phyloP scores from a whole-genome alignment of 495 filamentous ascomycete genomes.

The Letharia columbiana region DNA sequence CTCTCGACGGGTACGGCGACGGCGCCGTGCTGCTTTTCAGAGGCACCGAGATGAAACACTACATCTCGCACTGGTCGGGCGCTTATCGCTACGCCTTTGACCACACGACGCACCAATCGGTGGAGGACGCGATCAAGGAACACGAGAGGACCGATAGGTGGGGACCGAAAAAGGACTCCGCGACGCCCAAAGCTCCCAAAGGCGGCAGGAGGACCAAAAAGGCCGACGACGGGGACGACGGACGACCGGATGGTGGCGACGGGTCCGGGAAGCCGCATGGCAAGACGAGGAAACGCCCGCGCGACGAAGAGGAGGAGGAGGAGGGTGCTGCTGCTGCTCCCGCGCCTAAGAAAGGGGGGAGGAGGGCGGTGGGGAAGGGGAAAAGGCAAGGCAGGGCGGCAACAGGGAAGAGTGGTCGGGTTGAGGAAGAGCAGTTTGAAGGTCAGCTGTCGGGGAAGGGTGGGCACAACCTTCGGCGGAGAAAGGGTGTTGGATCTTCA shows the following conservation, averaged over 20 bases:
- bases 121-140: neutral
- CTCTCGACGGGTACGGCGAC: neutral
- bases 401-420: too few species aligned
- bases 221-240: neutral
- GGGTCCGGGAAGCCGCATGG: neutral
- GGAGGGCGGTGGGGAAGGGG: too few species aligned
- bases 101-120: neutral
- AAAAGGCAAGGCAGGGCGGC: too few species aligned
- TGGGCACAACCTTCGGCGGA: too few species aligned
- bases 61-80: neutral
- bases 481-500: too few species aligned
- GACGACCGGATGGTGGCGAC: neutral
- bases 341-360: neutral
- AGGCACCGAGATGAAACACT: constrained; percentile 3
- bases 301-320: neutral
- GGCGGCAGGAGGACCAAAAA: neutral
- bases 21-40: neutral
- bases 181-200: neutral
- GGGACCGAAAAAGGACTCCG: neutral
- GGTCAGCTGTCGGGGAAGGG: too few species aligned
- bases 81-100: constrained; percentile 5
- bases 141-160: neutral
- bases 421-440: too few species aligned
- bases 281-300: neutral
- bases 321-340: neutral